Evolutionary conservation across 208 protist species (phyloP).

Genomic region (Spongospora subterranea): DNA sequence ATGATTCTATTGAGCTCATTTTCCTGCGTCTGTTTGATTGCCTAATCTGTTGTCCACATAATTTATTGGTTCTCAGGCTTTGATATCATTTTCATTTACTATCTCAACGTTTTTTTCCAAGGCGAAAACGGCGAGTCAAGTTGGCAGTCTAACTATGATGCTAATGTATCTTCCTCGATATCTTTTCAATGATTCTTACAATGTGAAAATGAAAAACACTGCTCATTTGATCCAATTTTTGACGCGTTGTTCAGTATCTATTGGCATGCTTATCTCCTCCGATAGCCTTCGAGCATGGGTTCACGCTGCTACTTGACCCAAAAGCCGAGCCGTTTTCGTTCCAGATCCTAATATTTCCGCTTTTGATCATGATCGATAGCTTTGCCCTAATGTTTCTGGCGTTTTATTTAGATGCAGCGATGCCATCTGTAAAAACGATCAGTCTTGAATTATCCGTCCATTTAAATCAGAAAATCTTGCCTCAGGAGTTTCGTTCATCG

Average conservation of each 20-base stretch:
- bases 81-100: background rate
- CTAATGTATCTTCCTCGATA: background rate
- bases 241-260: background rate
- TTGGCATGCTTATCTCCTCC: background rate
- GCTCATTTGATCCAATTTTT: background rate
- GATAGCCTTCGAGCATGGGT: slow-evolving; percentile 43
- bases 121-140: slow-evolving; percentile 23
- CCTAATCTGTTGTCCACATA: background rate
- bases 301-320: background rate
- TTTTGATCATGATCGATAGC: no score
- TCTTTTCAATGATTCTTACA: background rate
- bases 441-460: background rate
- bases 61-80: background rate
- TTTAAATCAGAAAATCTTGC: no score
- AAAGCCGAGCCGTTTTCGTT: no score
- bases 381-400: no score
- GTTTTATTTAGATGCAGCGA: no score
- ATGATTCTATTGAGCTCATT: background rate
- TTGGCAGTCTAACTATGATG: slow-evolving; percentile 10
- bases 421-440: background rate
- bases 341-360: no score
- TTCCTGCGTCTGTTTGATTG: background rate
- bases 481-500: no score
- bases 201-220: background rate
- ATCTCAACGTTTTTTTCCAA: background rate